Conservation (phyloP, 2,329 filamentous ascomycete species). For the Atkinsonella texensis region DNA sequence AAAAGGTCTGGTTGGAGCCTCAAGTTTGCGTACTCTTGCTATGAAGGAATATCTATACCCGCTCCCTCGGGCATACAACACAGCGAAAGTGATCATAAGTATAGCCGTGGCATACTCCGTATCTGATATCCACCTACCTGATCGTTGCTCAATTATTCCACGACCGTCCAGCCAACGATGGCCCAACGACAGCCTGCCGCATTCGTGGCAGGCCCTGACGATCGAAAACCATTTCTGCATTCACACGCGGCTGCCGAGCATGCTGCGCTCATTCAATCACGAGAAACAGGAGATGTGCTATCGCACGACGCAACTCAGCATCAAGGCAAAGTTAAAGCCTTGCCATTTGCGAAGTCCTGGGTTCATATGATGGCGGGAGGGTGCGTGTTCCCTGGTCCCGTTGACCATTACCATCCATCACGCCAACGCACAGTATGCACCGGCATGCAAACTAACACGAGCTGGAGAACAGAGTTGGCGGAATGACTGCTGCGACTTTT, state of each 20-base stretch:
- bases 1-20: too few species aligned
- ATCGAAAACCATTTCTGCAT: slow-evolving; percentile 18
- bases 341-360: slow-evolving; percentile 65
- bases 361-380: slow-evolving; percentile 85
- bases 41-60: too few species aligned
- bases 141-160: too few species aligned
- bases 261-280: slow-evolving; percentile 41
- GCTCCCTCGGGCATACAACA: too few species aligned
- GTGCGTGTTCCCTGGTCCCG: slow-evolving; percentile 37
- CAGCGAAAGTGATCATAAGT: background rate
- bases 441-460: slow-evolving; percentile 9
- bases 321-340: slow-evolving; percentile 23
- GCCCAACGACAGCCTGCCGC: slow-evolving; percentile 17
- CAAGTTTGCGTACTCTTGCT: too few species aligned
- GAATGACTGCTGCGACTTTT: slow-evolving; percentile 85
- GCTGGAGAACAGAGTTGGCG: slow-evolving; percentile 51
- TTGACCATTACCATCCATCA: background rate
- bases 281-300: slow-evolving; percentile 46
- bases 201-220: slow-evolving; percentile 20
- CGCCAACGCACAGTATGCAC: background rate
- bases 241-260: slow-evolving; percentile 20
- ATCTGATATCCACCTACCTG: too few species aligned
- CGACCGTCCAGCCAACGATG: slow-evolving; percentile 14
- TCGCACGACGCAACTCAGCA: slow-evolving; percentile 28
- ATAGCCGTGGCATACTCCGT: too few species aligned